Percentiles rank a stretch among this genome's conserved stretches.
phyloP scores from a whole-genome alignment of 805 yeast species.

The Peterozyma xylosa region DNA sequence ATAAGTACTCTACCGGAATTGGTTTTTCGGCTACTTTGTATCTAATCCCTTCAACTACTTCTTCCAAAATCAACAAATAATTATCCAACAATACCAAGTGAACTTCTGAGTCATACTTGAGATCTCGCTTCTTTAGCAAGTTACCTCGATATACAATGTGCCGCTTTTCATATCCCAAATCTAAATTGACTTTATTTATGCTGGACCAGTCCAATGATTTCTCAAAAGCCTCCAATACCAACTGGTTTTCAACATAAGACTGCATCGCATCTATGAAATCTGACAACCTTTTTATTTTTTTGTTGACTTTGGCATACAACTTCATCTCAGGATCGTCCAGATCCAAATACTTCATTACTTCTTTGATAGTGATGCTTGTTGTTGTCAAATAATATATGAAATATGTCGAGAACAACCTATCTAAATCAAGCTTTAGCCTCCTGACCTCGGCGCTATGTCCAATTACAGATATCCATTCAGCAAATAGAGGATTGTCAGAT shows the following conservation, averaged over 20 bases:
- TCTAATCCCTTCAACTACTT: constrained; percentile 26
- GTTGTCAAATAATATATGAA: constrained; percentile 54
- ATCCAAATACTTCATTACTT: constrained; percentile 36
- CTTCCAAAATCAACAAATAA: constrained; percentile 58
- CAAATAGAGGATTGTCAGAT: constrained; percentile 31
- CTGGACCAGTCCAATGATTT: constrained; percentile 47
- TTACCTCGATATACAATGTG: constrained; percentile 51
- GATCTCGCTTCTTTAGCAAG: constrained; percentile 54
- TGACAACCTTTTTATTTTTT: constrained; percentile 47
- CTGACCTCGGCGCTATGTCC: constrained; percentile 40
- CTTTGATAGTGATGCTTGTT: constrained; percentile 51
- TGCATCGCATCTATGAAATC: constrained; percentile 54
- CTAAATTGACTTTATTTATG: constrained; percentile 39
- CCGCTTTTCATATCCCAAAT: constrained; percentile 46
- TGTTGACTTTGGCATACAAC: constrained; percentile 32
- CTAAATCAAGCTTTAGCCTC: constrained; percentile 36
- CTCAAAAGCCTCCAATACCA: constrained; percentile 46
- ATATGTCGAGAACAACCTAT: constrained; percentile 49
- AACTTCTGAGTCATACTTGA: constrained; percentile 25
- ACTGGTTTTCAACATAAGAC: constrained; percentile 50
- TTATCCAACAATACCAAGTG: constrained; percentile 64
- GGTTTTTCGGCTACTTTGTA: constrained; percentile 48
- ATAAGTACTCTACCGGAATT: constrained; percentile 51
- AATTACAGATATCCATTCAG: constrained; percentile 47
- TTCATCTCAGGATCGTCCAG: constrained; percentile 45